A percentile compares a stretch with the other conserved stretches of the same genome.
These are phyloP conservation scores for Apiospora malaysiana DNA, from an alignment of 2,329 filamentous ascomycete species.

Conservation along the genomic window DNA sequence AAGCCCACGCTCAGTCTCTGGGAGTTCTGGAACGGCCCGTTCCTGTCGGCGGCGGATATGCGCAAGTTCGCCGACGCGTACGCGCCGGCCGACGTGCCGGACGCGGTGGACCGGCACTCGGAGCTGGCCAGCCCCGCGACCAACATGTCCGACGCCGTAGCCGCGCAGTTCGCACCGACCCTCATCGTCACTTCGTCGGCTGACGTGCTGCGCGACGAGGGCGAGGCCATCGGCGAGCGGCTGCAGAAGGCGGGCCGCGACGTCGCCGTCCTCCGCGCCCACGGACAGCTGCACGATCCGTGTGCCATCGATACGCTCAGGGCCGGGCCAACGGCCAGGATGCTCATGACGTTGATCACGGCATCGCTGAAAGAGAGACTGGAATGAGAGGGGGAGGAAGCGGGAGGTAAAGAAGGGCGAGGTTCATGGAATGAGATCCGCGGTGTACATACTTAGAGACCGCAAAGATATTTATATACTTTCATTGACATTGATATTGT, in stretches of 20 bases:
- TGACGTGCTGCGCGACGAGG: slow-evolving; percentile 2
- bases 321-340: background rate
- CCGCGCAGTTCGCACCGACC: background rate
- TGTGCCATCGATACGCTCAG: background rate
- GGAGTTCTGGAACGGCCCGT: background rate
- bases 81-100: background rate
- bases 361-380: background rate
- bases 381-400: background rate
- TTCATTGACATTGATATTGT: too few species aligned
- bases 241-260: background rate
- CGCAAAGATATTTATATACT: background rate
- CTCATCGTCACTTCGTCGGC: background rate
- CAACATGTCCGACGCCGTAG: background rate
- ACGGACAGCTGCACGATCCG: background rate
- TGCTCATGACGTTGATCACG: background rate
- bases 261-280: background rate
- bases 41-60: background rate
- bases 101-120: background rate
- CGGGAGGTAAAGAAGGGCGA: too few species aligned
- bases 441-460: background rate
- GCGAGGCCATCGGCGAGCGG: background rate
- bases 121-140: background rate
- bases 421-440: too few species aligned
- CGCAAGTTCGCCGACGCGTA: background rate
- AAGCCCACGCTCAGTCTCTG: background rate